Base-by-base conservation (phyloP, 306 rosid species). In the Fagus crenata region DNA sequence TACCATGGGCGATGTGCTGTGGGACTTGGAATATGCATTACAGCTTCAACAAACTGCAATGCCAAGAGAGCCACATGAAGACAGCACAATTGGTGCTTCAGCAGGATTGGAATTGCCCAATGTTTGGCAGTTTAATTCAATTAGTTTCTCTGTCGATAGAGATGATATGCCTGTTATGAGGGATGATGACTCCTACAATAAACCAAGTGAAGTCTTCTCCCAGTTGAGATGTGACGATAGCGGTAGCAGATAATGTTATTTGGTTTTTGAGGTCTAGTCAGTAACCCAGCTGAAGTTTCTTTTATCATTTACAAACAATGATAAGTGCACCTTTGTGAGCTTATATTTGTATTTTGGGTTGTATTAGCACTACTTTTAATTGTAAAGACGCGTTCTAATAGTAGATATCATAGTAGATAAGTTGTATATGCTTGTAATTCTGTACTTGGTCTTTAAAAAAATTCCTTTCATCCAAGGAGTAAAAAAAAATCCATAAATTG, bases 11-110 rank as follows among this genome's bases (percentile, higher is more conserved):
- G 87, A 89, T 77, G 91, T 89, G 40, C 42, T 81, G 8, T 87
- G 93, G 93, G 91, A 87, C 70, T 73, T 87, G 75, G 91, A 87
- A 75, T 87, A 85, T 58, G 78, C 88, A 3, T 74, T 85, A 56
- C 89, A 82, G 85, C 91, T 89, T 74, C 88, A 89, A 68, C 87
- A 80, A 73, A 81, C 74, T 1, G 42, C 84, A 53, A 77, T 5
- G 56, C 63, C 22, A 2, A 75, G 81, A 80, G 82, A 80, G 61
- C 89, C 85, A 0, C 76, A 87, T 4, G 88, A 81, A 72, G 89
- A 87, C 60, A 86, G 86, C 76, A 80, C 81, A 4, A 53, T 54
- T 39, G 60, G 61, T 53, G 78, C 76, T 80, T 82, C 87, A 2
- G 78, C 53, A 9, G 74, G 67, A 11, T 60, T 85, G 56, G 18